phyloP scores from a whole-genome alignment of 148 eudicot species.

The Camellia sinensis region DNA sequence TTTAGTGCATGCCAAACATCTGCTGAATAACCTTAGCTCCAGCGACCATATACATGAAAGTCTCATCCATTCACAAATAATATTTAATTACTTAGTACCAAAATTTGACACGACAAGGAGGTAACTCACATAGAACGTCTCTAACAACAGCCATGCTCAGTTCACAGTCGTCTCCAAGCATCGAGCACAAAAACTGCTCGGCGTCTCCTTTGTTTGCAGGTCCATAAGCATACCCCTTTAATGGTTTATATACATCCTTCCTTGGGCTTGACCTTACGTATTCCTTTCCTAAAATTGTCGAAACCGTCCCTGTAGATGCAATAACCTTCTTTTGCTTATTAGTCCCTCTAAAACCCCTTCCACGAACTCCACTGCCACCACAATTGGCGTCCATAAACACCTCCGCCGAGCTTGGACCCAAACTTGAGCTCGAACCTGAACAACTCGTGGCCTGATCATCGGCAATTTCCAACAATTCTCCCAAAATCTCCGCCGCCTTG shows the following conservation, averaged over 20 bases:
- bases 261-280: conserved; percentile 50
- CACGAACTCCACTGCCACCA: conserved; percentile 13
- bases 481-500: conserved; percentile 63
- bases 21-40: background rate
- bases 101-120: background rate
- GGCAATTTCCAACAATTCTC: conserved; percentile 26
- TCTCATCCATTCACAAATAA: background rate
- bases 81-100: background rate
- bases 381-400: conserved; percentile 25
- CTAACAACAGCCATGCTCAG: conserved; percentile 73
- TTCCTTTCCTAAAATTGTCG: conserved; percentile 59
- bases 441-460: conserved; percentile 40
- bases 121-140: conserved; percentile 76
- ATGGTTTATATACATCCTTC: conserved; percentile 32
- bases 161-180: conserved; percentile 82
- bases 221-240: conserved; percentile 29
- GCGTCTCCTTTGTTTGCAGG: conserved; percentile 48
- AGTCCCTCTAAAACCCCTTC: conserved; percentile 28
- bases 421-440: conserved; percentile 50
- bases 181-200: conserved; percentile 78
- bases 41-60: background rate
- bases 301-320: conserved; percentile 73
- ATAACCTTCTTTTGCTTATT: conserved; percentile 52
- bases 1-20: too few species aligned
- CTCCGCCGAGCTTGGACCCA: conserved; percentile 33